phyloP scores from a whole-genome alignment of 495 filamentous ascomycete species.

The Annulohypoxylon maeteangense region DNA sequence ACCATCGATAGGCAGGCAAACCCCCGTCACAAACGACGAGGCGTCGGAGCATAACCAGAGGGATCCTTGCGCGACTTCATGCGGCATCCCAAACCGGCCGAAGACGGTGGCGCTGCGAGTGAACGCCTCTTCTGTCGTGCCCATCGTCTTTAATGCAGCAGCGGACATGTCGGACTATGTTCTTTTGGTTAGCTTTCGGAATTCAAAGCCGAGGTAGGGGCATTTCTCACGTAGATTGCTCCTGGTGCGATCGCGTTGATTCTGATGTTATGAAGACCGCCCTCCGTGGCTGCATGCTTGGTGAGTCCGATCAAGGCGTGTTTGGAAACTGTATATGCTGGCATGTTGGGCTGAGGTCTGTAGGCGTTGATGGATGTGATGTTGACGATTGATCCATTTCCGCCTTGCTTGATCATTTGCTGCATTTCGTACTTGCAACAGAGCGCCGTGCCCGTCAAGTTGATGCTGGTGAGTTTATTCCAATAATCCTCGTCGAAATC shows the following conservation, averaged over 20 bases:
- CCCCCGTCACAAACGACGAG: slow-evolving; percentile 50
- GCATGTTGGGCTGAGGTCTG: slow-evolving; percentile 68
- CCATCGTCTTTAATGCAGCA: slow-evolving; percentile 39
- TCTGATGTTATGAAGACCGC: slow-evolving; percentile 73
- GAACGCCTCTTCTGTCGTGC: slow-evolving; percentile 42
- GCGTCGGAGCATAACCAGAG: slow-evolving; percentile 50
- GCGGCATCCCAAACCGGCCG: slow-evolving; percentile 44
- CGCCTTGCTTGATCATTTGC: slow-evolving; percentile 62
- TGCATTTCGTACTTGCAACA: slow-evolving; percentile 59
- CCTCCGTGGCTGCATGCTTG: slow-evolving; percentile 76
- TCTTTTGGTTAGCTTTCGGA: slow-evolving; percentile 42
- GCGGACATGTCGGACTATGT: slow-evolving; percentile 48
- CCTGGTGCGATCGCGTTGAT: slow-evolving; percentile 81
- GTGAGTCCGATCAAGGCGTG: slow-evolving; percentile 72
- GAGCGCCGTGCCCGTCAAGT: slow-evolving; percentile 60
- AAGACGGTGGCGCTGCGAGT: slow-evolving; percentile 35
- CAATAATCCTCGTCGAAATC: slow-evolving; percentile 53
- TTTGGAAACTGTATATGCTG: slow-evolving; percentile 76
- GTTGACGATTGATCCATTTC: slow-evolving; percentile 73
- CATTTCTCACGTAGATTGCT: slow-evolving; percentile 37
- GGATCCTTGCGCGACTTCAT: slow-evolving; percentile 50
- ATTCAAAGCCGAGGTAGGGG: not conserved
- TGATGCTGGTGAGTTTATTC: slow-evolving; percentile 56
- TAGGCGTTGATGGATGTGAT: slow-evolving; percentile 75
- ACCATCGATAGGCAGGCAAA: slow-evolving; percentile 49